Base-by-base conservation (phyloP, 140 eudicot species). In the Cichorium intybus region DNA sequence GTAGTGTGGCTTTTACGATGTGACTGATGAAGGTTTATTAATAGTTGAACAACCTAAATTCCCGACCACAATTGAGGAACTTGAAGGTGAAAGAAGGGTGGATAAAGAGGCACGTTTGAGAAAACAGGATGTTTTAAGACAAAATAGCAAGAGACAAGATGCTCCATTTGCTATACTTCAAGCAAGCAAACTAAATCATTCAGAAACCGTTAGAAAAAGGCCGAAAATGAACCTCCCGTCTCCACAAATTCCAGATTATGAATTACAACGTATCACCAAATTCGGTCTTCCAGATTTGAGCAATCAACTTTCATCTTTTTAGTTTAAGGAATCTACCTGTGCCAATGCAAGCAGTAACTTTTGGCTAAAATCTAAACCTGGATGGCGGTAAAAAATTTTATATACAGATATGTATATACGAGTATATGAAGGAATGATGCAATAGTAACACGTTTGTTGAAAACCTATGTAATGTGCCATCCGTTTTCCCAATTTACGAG, bases 201-300 rank as follows among this genome's bases (percentile, higher is more conserved):
- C 93, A 4, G 97, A 93, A 62, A 68, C 93, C 3, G 94, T 93
- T 53, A 79, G 90, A 58, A 93, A 80, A 70, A 79, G 97, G 79
- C 90, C 97, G 22, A 88, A 81, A 68, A 79, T 93, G 79, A 93
- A 85, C 57, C 95, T 93, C 43, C 97, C 99, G 4, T 82, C 93
- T 17, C 96, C 99, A 26, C 97, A 83, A 74, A 93, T 93, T 69
- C 95, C 96, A 0, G 96, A 92, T 72, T 89, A 88, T 52, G 99
- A 93, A 66, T 56, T 93, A 70, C 95, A 93, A 64, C 94, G 84
- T 47, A 93, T 93, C 74, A 94, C 95, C 6, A 85, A 80, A 68
- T 75, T 88, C 16, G 87, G 99, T 26, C 80, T 81, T 74, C 87
- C 90, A 24, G 85, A 89, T 60, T 90, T 85, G 37, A 77, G 75